Base-by-base conservation (phyloP, 2,329 filamentous ascomycete species). In the Corinectria fuckeliana region DNA sequence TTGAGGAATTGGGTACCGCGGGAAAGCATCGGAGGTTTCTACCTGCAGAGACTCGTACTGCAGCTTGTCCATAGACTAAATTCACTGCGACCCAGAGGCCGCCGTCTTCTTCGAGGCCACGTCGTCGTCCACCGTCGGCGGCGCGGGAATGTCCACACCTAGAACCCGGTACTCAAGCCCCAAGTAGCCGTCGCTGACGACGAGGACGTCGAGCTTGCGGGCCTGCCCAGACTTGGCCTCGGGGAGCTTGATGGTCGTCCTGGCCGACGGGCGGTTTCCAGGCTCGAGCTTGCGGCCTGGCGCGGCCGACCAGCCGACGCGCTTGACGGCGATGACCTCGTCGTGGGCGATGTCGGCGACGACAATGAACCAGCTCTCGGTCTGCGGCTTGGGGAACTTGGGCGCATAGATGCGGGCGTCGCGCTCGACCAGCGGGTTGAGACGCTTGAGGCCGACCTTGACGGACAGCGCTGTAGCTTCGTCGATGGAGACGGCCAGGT, bases 301-400 rank as follows among this genome's bases (percentile, higher is more conserved):
- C 26, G 55, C 58, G 32, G 72, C 58, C 53, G 68, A 73, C 93
- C 95, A 98, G 2, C 88, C 89, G 0, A 95, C 85, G 26, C 95
- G 83, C 82, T 97, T 98, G 63, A 99, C 81, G 3, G 91, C 94
- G 4, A 97, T 76, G 36, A 98, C 83, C 67, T 97, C 92, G 59
- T 94, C 92, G 6, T 78, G 84, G 1, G 79, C 80, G 2, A 85
- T 70, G 67, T 91, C 87, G 6, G 88, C 89, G 0, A 96, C 83
- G 20, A 98, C 73, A 13, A 95, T 86, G 75, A 99, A 98, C 85
- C 89, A 98, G 0, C 93, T 93, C 72, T 99, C 95, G 0, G 88
- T 95, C 76, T 99, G 95, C 14, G 93, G 88, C 77, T 99, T 99
- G 1, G 94, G 94, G 77, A 96, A 98, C 20, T 86, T 85, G 3